Conservation (phyloP, 331 rosid genomes). For the Ulmus americana region DNA sequence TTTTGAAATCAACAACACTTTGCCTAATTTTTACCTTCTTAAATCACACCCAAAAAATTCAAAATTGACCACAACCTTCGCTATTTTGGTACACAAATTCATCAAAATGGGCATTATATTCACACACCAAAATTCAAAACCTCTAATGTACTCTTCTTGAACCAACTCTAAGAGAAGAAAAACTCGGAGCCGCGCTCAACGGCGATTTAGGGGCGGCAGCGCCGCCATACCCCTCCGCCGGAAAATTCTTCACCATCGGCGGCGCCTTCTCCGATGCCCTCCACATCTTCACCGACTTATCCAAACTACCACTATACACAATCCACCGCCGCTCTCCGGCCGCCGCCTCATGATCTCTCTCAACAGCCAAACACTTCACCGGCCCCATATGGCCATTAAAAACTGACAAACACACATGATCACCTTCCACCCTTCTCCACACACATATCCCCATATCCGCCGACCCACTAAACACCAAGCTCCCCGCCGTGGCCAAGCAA, state of each 20-base stretch:
- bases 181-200: conserved; percentile 3
- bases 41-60: no score
- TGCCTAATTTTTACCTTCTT: no score
- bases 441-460: conserved; percentile 78
- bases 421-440: conserved; percentile 48
- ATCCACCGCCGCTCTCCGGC: conserved; percentile 41
- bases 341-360: conserved; percentile 34
- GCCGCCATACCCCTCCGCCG: background rate
- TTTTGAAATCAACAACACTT: no score
- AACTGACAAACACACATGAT: conserved; percentile 41
- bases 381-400: conserved; percentile 70
- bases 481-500: conserved; percentile 55
- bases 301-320: conserved; percentile 80
- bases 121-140: background rate
- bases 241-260: background rate
- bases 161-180: background rate
- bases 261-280: conserved; percentile 41
- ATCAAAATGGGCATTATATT: no score
- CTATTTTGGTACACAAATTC: background rate
- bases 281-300: conserved; percentile 85
- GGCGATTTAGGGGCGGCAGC: background rate
- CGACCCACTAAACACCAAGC: conserved; percentile 58
- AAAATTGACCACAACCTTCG: no score
- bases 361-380: conserved; percentile 69
- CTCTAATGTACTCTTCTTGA: conserved; percentile 3